Evolutionary conservation across 768 basidiomycete genomes (phyloP).

Genomic region (Panellus pusillus): DNA sequence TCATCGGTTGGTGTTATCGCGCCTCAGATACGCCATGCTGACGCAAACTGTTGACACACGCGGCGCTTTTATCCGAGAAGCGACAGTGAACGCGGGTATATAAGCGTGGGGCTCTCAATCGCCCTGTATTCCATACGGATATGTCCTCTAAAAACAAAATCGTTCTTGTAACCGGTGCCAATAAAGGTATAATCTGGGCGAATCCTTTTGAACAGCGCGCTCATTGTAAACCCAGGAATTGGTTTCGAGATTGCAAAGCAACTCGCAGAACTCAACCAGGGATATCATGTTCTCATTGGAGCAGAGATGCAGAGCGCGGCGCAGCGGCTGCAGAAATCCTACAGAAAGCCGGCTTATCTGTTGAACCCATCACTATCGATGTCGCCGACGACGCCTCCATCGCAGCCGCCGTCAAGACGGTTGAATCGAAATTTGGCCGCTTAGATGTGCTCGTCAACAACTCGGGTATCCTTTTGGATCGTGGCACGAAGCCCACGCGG

Average conservation of each 20-base stretch:
- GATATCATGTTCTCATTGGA: constrained; percentile 7
- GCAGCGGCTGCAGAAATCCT: background rate
- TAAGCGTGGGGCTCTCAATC: too few species aligned
- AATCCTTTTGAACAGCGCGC: background rate
- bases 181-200: background rate
- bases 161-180: constrained; percentile 22
- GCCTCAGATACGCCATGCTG: too few species aligned
- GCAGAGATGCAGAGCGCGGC: constrained; percentile 1
- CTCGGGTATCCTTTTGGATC: background rate
- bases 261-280: background rate
- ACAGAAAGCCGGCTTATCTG: background rate
- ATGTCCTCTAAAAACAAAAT: background rate
- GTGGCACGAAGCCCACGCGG: background rate
- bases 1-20: too few species aligned
- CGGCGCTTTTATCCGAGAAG: too few species aligned
- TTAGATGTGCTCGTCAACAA: constrained; percentile 10
- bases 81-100: too few species aligned
- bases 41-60: too few species aligned
- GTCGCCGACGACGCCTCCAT: constrained; percentile 8
- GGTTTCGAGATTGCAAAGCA: constrained; percentile 5
- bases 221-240: background rate
- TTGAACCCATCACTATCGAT: constrained; percentile 3
- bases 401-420: background rate
- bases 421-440: constrained; percentile 5
- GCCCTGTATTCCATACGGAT: background rate